Percentiles rank a stretch among this genome's conserved stretches.
Evolutionary conservation across 2,329 filamentous ascomycete species (phyloP).

Genomic region (Lecanoromycetidae sp.): DNA sequence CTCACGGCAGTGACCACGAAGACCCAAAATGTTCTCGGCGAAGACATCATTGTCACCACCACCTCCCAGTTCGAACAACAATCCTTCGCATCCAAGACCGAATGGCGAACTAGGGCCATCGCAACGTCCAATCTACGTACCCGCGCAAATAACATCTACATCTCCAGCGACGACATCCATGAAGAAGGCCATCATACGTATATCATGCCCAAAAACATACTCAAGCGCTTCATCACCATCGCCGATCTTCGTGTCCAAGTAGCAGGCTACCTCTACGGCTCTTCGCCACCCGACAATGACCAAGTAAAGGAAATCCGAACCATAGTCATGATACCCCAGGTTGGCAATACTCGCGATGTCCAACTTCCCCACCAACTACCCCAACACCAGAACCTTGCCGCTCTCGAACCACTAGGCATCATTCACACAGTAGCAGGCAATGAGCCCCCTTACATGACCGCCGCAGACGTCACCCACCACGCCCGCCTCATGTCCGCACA

Average conservation of each 20-base stretch:
- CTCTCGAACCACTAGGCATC: conserved; percentile 79
- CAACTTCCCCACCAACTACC: conserved; percentile 83
- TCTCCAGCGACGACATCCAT: conserved; percentile 87
- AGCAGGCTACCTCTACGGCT: conserved; percentile 87
- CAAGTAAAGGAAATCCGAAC: conserved; percentile 95
- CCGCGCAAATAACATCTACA: conserved; percentile 94
- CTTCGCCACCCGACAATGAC: conserved; percentile 83
- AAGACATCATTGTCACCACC: conserved; percentile 96
- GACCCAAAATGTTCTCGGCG: conserved; percentile 91
- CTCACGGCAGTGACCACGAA: conserved; percentile 95
- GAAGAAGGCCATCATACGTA: conserved; percentile 84
- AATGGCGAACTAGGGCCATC: conserved; percentile 94
- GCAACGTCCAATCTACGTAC: conserved; percentile 92
- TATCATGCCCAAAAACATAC: conserved; percentile 97
- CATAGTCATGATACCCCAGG: conserved; percentile 95
- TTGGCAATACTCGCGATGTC: conserved; percentile 82
- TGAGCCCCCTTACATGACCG: conserved; percentile 92
- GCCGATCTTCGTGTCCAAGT: conserved; percentile 94
- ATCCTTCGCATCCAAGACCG: conserved; percentile 95
- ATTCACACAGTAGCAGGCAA: conserved; percentile 94
- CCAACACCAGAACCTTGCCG: conserved; percentile 77
- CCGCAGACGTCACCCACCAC: conserved; percentile 87
- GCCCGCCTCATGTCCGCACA: conserved; percentile 79
- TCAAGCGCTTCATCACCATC: conserved; percentile 97
- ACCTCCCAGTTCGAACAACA: conserved; percentile 97